Evolutionary conservation across 176 grass and related monocot genomes (phyloP).

Genomic region (Echinochloa phyllopogon): DNA sequence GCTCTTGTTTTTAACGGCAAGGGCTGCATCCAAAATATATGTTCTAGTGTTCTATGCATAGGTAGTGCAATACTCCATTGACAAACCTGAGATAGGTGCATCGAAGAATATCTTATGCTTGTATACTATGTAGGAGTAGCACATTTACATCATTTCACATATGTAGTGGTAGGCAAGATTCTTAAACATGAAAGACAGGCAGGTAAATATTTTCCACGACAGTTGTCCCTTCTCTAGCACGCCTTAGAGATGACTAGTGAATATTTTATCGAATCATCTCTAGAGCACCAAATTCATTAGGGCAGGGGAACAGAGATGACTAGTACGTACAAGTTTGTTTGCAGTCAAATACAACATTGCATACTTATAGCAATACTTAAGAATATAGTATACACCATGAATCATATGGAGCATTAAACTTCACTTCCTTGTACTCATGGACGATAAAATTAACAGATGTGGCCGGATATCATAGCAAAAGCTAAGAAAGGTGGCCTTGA

Average conservation of each 20-base stretch:
- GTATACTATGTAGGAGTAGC: background rate
- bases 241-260: too few relatives aligned
- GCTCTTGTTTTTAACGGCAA: background rate
- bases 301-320: background rate
- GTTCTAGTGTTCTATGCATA: background rate
- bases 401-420: background rate
- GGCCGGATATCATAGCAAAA: slow-evolving; percentile 61
- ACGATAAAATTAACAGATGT: slow-evolving; percentile 58
- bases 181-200: background rate
- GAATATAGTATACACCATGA: background rate
- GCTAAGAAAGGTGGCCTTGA: slow-evolving; percentile 78
- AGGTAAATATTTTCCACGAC: background rate
- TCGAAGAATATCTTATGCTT: background rate
- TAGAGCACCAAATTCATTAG: background rate
- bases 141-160: background rate
- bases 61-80: background rate
- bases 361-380: background rate
- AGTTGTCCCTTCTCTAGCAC: too few relatives aligned
- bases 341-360: background rate
- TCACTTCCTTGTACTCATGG: background rate
- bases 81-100: background rate
- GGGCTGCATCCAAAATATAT: background rate
- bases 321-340: background rate
- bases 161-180: background rate
- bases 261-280: too few relatives aligned